Evolutionary conservation across 768 basidiomycete genomes (phyloP).

Genomic region (Tylopilus sp.): DNA sequence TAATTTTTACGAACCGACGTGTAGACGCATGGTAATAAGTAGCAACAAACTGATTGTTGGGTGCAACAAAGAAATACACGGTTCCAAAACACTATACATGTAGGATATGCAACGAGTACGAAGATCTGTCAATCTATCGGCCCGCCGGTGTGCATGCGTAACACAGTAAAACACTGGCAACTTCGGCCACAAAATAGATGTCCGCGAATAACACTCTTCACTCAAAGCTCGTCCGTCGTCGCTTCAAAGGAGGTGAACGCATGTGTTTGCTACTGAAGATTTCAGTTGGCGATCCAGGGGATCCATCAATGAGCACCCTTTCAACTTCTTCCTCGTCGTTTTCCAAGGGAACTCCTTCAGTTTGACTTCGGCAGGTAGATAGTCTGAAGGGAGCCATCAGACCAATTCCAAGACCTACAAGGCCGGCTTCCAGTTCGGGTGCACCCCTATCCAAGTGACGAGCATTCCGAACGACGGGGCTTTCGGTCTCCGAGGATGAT

Average conservation of each 20-base stretch:
- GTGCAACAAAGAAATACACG: conserved; percentile 23
- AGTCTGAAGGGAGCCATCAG: conserved; percentile 55
- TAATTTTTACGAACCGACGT: too few relatives aligned
- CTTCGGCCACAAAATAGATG: conserved; percentile 23
- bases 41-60: conserved; percentile 5
- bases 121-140: conserved; percentile 6
- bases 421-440: conserved; percentile 31
- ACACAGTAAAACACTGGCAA: conserved; percentile 12
- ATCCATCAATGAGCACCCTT: conserved; percentile 22
- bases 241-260: conserved; percentile 47
- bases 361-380: conserved; percentile 36
- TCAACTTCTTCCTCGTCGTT: conserved; percentile 36
- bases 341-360: conserved; percentile 15
- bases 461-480: conserved; percentile 44
- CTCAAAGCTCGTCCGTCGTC: conserved; percentile 39
- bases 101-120: conserved; percentile 24
- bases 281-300: conserved; percentile 22
- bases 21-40: too few relatives aligned
- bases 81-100: conserved; percentile 33
- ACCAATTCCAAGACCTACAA: conserved; percentile 38
- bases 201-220: conserved; percentile 20
- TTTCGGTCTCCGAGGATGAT: conserved; percentile 39
- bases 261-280: conserved; percentile 15
- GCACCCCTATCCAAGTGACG: conserved; percentile 20
- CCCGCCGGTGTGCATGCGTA: conserved; percentile 8